Conservation (phyloP, 2,329 filamentous ascomycete species). For the Trichophyton rubrum region DNA sequence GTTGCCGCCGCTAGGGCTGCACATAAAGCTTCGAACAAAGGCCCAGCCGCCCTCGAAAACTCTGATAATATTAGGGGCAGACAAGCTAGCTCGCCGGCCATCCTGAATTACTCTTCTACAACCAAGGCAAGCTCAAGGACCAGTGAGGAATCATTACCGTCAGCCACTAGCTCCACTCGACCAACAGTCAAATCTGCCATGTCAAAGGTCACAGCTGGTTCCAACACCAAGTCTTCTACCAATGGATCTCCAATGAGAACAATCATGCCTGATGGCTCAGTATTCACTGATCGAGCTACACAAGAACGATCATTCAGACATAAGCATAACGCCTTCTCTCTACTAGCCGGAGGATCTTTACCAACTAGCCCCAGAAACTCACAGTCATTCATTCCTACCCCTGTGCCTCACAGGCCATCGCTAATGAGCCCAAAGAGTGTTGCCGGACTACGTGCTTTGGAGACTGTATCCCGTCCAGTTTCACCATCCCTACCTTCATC, state of each 20-base stretch:
- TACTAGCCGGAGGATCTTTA: not conserved
- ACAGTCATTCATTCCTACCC: not conserved
- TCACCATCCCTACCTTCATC: constrained; percentile 29
- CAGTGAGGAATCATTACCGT: not conserved
- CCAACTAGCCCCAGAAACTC: constrained; percentile 3
- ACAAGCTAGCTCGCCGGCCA: not conserved
- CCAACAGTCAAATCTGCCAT: not conserved
- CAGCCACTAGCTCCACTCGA: not conserved
- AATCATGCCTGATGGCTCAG: not conserved
- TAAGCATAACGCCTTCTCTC: not conserved
- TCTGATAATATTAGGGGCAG: not conserved
- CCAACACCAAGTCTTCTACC: not conserved
- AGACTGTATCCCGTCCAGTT: constrained; percentile 15
- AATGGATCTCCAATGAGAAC: not conserved
- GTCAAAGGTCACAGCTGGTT: not conserved
- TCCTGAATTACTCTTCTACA: not conserved
- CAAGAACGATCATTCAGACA: not conserved
- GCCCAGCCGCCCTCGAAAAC: not conserved
- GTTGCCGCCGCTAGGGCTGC: constrained; percentile 17
- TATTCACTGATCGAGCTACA: constrained; percentile 1
- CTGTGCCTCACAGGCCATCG: not conserved
- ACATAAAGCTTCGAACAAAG: constrained; percentile 9
- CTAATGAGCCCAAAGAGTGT: constrained; percentile 3
- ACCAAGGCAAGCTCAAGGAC: not conserved
- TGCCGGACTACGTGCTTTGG: constrained; percentile 1